Conservation (phyloP, 2,329 filamentous ascomycete genomes). For the Aaosphaeria pasadenensis region DNA sequence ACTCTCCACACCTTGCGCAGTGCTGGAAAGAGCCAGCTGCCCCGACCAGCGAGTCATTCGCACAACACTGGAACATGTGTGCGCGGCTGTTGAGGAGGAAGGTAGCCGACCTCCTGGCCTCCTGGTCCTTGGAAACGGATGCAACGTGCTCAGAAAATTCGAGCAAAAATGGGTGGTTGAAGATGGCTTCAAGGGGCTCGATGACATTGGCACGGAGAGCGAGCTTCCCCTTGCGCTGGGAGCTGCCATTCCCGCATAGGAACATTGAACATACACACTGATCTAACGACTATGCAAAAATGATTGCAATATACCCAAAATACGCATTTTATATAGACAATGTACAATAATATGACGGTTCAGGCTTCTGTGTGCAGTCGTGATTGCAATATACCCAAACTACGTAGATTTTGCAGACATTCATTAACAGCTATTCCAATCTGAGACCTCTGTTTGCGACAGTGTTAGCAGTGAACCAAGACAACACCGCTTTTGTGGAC, state of each 20-base stretch:
- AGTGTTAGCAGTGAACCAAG: too few species aligned
- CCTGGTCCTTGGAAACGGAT: constrained; percentile 80
- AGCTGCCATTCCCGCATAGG: not conserved
- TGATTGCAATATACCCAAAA: too few species aligned
- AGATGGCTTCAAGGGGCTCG: constrained; percentile 77
- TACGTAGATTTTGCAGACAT: too few species aligned
- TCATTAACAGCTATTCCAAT: too few species aligned
- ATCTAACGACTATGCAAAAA: too few species aligned
- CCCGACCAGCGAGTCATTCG: constrained; percentile 91
- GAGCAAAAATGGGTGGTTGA: constrained; percentile 77
- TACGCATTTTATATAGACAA: too few species aligned
- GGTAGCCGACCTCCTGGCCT: constrained; percentile 87
- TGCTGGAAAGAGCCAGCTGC: constrained; percentile 90
- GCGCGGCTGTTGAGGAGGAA: constrained; percentile 79
- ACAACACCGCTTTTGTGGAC: too few species aligned
- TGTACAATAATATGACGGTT: too few species aligned
- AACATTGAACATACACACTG: too few species aligned
- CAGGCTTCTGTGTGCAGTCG: too few species aligned
- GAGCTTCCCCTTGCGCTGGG: constrained; percentile 1
- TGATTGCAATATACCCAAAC: too few species aligned
- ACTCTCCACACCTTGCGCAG: constrained; percentile 76
- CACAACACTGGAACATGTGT: constrained; percentile 77
- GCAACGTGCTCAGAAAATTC: constrained; percentile 67
- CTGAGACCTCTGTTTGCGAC: too few species aligned
- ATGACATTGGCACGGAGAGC: constrained; percentile 34